These are phyloP conservation scores for Helicosporidium sp. DNA, from an alignment of 139 green algal genomes.

Conservation along the genomic window DNA sequence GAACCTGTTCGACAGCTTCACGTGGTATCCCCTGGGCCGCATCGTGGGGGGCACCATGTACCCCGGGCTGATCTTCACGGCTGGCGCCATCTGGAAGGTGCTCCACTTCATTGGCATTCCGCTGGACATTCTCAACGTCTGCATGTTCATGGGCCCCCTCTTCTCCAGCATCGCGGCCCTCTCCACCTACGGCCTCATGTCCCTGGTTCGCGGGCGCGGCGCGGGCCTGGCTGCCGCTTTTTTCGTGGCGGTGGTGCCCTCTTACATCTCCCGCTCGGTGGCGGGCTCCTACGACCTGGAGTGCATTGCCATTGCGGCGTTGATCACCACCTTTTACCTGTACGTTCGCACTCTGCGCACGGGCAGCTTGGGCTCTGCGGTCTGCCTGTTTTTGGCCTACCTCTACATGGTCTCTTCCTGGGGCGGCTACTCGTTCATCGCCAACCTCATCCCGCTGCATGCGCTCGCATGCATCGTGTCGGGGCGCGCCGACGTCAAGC, in stretches of 20 bases:
- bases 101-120: constrained; percentile 74
- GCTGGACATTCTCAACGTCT: constrained; percentile 76
- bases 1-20: constrained; percentile 80
- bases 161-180: constrained; percentile 73
- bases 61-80: constrained; percentile 80
- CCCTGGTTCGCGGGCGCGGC: constrained; percentile 43
- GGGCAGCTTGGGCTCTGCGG: constrained; percentile 55
- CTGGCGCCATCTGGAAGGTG: constrained; percentile 63
- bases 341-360: constrained; percentile 84
- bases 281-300: constrained; percentile 76
- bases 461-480: constrained; percentile 60
- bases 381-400: constrained; percentile 42
- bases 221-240: constrained; percentile 64
- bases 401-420: constrained; percentile 80
- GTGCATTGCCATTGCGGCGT: constrained; percentile 83
- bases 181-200: constrained; percentile 66
- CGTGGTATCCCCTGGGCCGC: constrained; percentile 76
- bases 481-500: constrained; percentile 22
- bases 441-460: constrained; percentile 92
- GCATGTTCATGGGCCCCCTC: constrained; percentile 82
- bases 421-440: constrained; percentile 96
- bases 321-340: constrained; percentile 68
- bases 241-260: constrained; percentile 71
- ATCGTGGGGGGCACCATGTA: constrained; percentile 76
- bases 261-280: constrained; percentile 72